Percentiles rank a stretch among this genome's conserved stretches.
Evolutionary conservation across 768 basidiomycete species (phyloP).

Genomic region (Pleurotus ostreatus): DNA sequence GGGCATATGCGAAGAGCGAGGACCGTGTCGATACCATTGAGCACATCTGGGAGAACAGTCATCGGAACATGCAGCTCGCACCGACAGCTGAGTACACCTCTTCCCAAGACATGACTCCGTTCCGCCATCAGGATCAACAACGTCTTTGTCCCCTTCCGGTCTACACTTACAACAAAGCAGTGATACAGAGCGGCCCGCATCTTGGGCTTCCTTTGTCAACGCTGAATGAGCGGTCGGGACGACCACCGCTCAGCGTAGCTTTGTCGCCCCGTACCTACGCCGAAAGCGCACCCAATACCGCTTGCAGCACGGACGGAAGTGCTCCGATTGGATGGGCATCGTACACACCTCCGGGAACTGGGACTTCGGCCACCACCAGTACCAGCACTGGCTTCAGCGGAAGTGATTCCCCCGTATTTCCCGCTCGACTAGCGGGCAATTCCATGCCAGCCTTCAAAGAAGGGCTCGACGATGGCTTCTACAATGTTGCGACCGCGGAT

Average conservation of each 20-base stretch:
- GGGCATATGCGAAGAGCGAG: conserved; percentile 73
- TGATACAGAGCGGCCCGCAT: neutral
- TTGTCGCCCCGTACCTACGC: conserved; percentile 28
- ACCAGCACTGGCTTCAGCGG: conserved; percentile 31
- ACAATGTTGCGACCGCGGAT: conserved; percentile 2
- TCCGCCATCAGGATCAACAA: conserved; percentile 5
- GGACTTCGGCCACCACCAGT: conserved; percentile 44
- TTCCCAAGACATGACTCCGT: conserved; percentile 1
- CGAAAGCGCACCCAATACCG: conserved; percentile 45
- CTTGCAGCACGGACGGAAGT: conserved; percentile 43
- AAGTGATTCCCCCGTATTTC: conserved; percentile 12
- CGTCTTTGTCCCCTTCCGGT: conserved; percentile 3
- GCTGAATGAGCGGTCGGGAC: conserved; percentile 37
- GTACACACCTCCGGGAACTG: conserved; percentile 61
- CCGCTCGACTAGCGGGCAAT: conserved; percentile 1
- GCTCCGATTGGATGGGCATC: conserved; percentile 51
- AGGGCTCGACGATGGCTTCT: conserved; percentile 4
- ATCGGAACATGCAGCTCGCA: conserved; percentile 21
- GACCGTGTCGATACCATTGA: conserved; percentile 65
- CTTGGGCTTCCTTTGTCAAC: conserved; percentile 10
- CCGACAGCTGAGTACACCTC: neutral
- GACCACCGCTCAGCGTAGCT: conserved; percentile 40
- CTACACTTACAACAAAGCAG: neutral
- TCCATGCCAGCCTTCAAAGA: neutral
- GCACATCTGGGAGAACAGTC: conserved; percentile 45